Percentiles rank a stretch among this genome's conserved stretches.
These are phyloP conservation scores for Umbelopsis sp. DNA, from an alignment of 371 early-diverging fungal genomes.

Conservation along the genomic window DNA sequence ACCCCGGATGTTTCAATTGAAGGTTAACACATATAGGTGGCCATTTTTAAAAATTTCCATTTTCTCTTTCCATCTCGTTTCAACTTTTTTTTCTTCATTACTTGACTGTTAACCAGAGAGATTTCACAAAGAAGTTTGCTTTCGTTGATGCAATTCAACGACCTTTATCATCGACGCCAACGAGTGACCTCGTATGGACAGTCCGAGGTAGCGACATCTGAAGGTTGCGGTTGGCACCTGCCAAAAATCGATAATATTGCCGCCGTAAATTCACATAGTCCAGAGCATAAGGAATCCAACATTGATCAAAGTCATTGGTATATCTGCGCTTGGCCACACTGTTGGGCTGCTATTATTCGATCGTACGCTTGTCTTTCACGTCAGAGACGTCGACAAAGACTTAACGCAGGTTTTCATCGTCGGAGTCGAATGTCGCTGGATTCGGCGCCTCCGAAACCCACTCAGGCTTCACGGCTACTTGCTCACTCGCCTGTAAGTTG, in stretches of 20 bases:
- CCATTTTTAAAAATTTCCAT: background rate
- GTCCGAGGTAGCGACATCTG: background rate
- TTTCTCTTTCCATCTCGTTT: background rate
- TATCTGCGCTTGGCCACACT: background rate
- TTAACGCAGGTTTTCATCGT: background rate
- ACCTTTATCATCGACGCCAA: conserved; percentile 8
- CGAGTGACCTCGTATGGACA: background rate
- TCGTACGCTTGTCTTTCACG: background rate
- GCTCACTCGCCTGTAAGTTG: background rate
- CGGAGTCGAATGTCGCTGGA: conserved; percentile 10
- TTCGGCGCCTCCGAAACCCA: conserved; percentile 7
- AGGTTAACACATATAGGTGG: background rate
- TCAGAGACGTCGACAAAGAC: background rate
- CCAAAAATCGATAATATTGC: background rate
- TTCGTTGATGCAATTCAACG: conserved; percentile 16
- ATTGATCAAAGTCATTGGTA: background rate
- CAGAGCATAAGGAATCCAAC: background rate
- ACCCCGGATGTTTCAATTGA: conserved; percentile 7
- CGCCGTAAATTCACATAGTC: background rate
- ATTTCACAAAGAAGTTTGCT: background rate
- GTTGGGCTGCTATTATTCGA: conserved; percentile 13
- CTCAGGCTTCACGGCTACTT: too few relatives aligned
- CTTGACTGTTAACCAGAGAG: background rate
- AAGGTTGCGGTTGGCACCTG: background rate
- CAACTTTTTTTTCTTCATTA: background rate